Conservation (phyloP, 208 protist genomes). For the Leishmania turanica region DNA sequence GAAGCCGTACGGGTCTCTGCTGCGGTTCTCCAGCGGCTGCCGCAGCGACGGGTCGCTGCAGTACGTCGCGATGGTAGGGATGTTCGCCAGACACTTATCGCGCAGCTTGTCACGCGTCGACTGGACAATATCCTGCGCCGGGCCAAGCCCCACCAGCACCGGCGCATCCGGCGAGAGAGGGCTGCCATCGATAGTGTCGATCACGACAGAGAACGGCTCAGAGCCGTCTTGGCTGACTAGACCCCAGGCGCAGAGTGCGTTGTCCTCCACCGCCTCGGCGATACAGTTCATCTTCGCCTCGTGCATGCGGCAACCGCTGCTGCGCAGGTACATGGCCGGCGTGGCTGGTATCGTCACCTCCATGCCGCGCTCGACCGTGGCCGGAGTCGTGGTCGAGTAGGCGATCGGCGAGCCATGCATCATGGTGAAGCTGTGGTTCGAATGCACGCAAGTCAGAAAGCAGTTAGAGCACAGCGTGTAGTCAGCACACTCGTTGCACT, state of each 20-base stretch:
- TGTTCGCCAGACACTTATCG: constrained; percentile 50
- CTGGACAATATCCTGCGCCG: constrained; percentile 60
- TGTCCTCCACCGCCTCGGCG: constrained; percentile 63
- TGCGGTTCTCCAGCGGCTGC: constrained; percentile 51
- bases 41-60: constrained; percentile 82
- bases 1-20: constrained; percentile 74
- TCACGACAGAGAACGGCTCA: constrained; percentile 57
- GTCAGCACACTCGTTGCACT: constrained; percentile 91
- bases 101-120: constrained; percentile 71
- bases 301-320: constrained; percentile 66
- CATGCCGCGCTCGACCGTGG: constrained; percentile 54
- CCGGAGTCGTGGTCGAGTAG: constrained; percentile 60
- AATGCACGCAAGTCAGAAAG: constrained; percentile 79
- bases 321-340: constrained; percentile 76
- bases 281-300: constrained; percentile 81
- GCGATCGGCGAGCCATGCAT: constrained; percentile 67
- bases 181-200: constrained; percentile 66
- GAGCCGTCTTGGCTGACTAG: constrained; percentile 46
- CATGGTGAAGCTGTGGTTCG: constrained; percentile 86
- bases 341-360: constrained; percentile 71
- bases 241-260: constrained; percentile 85
- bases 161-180: constrained; percentile 57
- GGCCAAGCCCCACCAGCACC: constrained; percentile 77
- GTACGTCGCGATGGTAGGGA: constrained; percentile 40
- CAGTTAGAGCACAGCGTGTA: constrained; percentile 85